Conservation (phyloP, 305 asterid species). For the Fraxinus albicans region DNA sequence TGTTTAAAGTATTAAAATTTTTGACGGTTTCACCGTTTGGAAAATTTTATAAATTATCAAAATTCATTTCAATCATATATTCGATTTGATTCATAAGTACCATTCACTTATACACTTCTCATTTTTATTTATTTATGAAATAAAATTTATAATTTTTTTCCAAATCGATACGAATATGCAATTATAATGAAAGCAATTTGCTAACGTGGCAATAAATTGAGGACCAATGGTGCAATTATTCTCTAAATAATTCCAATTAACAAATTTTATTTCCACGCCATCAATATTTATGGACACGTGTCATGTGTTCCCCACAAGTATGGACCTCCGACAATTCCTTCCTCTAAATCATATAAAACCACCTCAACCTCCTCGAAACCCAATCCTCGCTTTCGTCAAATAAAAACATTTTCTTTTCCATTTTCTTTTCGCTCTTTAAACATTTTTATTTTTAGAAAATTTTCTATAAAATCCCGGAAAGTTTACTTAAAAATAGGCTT, state of each 20-base stretch:
- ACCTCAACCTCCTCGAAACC: constrained; percentile 35
- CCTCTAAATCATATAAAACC: constrained; percentile 31
- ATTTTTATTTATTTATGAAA: not conserved
- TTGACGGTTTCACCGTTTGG: not conserved
- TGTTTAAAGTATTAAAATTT: not conserved
- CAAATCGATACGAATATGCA: not conserved
- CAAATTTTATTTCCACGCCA: constrained; percentile 5
- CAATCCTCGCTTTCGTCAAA: constrained; percentile 50
- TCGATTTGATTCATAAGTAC: not conserved
- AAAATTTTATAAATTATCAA: not conserved
- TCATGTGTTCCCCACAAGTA: constrained; percentile 30
- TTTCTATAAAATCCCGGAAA: constrained; percentile 7
- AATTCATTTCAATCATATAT: not conserved
- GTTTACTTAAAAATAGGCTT: constrained; percentile 19
- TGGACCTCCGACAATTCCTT: constrained; percentile 36
- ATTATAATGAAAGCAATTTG: not conserved
- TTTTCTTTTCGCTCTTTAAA: constrained; percentile 22
- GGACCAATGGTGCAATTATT: not conserved
- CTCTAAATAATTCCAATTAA: not conserved
- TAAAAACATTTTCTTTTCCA: not conserved
- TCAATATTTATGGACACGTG: constrained; percentile 26
- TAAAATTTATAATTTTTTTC: not conserved
- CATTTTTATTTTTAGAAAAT: not conserved
- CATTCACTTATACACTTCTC: not conserved
- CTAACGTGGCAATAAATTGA: not conserved